A percentile compares a stretch with the other conserved stretches of the same genome.
These are phyloP conservation scores for Fragaria ananassa DNA, from an alignment of 306 rosid genomes.

Conservation along the genomic window DNA sequence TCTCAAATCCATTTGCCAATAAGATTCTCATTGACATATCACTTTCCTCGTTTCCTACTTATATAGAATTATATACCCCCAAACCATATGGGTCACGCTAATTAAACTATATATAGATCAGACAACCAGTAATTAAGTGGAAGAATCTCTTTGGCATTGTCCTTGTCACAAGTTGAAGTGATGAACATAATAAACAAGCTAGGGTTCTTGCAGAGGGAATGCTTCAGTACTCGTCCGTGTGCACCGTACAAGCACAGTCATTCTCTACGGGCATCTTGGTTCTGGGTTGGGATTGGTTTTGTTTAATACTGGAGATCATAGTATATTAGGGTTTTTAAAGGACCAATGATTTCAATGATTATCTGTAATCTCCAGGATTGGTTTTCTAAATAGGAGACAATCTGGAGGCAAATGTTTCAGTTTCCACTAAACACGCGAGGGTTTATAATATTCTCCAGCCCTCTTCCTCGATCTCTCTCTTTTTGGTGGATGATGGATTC, in stretches of 20 bases:
- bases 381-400: conserved; percentile 40
- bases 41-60: background rate
- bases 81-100: conserved; percentile 12
- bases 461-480: background rate
- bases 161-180: conserved; percentile 15
- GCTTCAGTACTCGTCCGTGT: conserved; percentile 11
- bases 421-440: conserved; percentile 21
- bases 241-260: conserved; percentile 14
- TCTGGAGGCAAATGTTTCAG: conserved; percentile 20
- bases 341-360: conserved; percentile 38
- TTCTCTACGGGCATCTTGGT: background rate
- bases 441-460: conserved; percentile 1
- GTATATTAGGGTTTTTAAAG: conserved; percentile 5
- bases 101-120: conserved; percentile 11
- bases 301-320: background rate
- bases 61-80: background rate
- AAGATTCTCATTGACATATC: conserved; percentile 9
- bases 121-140: background rate
- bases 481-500: background rate
- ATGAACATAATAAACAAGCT: background rate
- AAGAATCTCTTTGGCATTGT: conserved; percentile 20
- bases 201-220: background rate
- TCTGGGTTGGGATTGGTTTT: background rate
- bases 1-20: conserved; percentile 3
- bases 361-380: conserved; percentile 32